Percentiles rank a stretch among this genome's conserved stretches.
These are phyloP conservation scores for Biscogniauxia marginata DNA, from an alignment of 2,329 filamentous ascomycete genomes.

Conservation along the genomic window DNA sequence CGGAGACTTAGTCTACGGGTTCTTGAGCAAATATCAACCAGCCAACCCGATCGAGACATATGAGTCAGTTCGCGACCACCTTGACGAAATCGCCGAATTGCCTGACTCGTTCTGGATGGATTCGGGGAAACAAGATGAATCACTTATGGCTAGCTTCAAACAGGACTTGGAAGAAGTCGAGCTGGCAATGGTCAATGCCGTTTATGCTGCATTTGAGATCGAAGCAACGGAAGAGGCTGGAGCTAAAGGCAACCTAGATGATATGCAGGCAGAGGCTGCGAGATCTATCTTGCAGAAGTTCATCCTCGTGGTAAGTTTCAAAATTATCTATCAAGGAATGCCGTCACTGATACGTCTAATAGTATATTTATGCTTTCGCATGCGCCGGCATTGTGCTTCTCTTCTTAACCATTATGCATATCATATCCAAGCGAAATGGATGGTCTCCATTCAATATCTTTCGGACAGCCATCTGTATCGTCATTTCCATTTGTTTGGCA, in stretches of 20 bases:
- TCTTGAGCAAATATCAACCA: slow-evolving; percentile 33
- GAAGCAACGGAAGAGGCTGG: slow-evolving; percentile 9
- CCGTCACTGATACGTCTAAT: slow-evolving; percentile 2
- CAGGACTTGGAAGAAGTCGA: slow-evolving; percentile 4
- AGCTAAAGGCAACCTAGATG: slow-evolving; percentile 4
- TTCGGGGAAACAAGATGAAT: slow-evolving; percentile 4
- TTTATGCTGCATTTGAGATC: slow-evolving; percentile 27
- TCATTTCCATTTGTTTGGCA: slow-evolving; percentile 22
- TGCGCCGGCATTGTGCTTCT: slow-evolving; percentile 29
- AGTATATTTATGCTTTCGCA: slow-evolving; percentile 30
- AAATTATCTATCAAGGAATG: not conserved
- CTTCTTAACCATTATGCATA: slow-evolving; percentile 30
- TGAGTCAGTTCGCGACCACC: slow-evolving; percentile 14
- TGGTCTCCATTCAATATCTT: slow-evolving; percentile 31
- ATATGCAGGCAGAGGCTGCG: slow-evolving; percentile 15
- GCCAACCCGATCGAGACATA: slow-evolving; percentile 17
- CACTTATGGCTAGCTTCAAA: not conserved
- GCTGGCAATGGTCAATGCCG: slow-evolving; percentile 23
- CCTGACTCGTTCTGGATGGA: slow-evolving; percentile 23
- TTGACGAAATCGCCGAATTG: slow-evolving; percentile 16
- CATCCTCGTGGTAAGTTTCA: slow-evolving; percentile 23
- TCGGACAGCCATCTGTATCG: slow-evolving; percentile 23
- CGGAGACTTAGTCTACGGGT: slow-evolving; percentile 12
- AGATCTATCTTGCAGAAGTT: slow-evolving; percentile 17
- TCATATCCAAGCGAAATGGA: slow-evolving; percentile 28